Conservation (phyloP, 352 stramenopile species). For the Blastocystis sp. region DNA sequence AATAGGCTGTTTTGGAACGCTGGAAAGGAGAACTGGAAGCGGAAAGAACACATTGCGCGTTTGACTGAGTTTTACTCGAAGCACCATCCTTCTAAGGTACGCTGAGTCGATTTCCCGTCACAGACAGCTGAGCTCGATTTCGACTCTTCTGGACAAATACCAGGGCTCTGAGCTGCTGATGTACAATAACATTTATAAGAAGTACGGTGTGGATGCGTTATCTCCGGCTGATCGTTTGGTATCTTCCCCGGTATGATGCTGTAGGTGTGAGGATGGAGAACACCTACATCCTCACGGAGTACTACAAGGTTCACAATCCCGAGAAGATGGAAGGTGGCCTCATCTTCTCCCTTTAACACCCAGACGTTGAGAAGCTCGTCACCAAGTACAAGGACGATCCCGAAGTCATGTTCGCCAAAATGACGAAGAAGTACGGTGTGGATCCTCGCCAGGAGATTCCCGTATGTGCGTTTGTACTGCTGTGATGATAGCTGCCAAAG, state of each 20-base stretch:
- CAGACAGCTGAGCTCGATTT: conserved; percentile 23
- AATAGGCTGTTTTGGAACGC: conserved; percentile 38
- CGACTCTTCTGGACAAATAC: conserved; percentile 6
- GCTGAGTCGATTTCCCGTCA: background rate
- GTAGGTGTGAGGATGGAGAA: conserved; percentile 29
- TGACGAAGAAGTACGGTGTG: conserved; percentile 44
- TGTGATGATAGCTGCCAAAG: background rate
- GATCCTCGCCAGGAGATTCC: conserved; percentile 30
- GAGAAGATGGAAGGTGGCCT: background rate
- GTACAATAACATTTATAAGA: conserved; percentile 53
- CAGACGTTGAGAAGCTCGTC: conserved; percentile 31
- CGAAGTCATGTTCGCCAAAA: conserved; percentile 23
- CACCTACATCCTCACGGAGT: conserved; percentile 25
- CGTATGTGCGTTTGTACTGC: background rate
- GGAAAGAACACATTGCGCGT: conserved; percentile 45
- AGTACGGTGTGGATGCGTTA: conserved; percentile 40
- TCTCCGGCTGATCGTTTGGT: conserved; percentile 7
- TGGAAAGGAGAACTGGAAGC: conserved; percentile 47
- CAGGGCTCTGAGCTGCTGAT: conserved; percentile 12
- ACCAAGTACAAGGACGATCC: conserved; percentile 18
- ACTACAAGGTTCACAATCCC: conserved; percentile 55
- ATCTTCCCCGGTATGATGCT: background rate
- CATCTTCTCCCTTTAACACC: background rate
- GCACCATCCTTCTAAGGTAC: conserved; percentile 42
- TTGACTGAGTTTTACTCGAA: conserved; percentile 35